These are phyloP conservation scores for Fereydounia khargensis DNA, from an alignment of 1,284 basidiomycete species.

Conservation along the genomic window DNA sequence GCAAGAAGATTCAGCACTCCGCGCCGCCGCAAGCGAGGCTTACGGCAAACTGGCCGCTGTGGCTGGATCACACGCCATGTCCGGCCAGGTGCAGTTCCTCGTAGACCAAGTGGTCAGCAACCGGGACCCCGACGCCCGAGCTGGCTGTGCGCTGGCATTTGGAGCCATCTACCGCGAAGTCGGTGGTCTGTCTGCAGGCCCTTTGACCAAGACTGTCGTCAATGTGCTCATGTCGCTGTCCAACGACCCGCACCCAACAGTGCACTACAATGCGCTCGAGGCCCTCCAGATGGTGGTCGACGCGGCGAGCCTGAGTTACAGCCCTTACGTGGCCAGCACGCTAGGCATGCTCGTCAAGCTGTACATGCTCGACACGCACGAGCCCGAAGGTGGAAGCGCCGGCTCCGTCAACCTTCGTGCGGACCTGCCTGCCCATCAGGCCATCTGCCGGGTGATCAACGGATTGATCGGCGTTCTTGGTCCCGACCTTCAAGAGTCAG, in stretches of 20 bases:
- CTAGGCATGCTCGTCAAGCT: constrained; percentile 87
- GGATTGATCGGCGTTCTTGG: constrained; percentile 90
- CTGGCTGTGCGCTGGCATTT: constrained; percentile 89
- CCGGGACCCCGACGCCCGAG: constrained; percentile 85
- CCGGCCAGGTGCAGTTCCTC: constrained; percentile 82
- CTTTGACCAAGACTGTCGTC: constrained; percentile 91
- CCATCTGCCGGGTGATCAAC: constrained; percentile 86
- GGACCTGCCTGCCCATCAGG: constrained; percentile 85
- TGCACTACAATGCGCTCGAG: constrained; percentile 87
- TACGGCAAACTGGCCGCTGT: constrained; percentile 83
- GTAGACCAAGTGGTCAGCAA: constrained; percentile 97
- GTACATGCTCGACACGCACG: constrained; percentile 87
- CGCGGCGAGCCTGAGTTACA: constrained; percentile 86
- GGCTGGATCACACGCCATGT: constrained; percentile 80
- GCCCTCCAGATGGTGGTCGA: constrained; percentile 85
- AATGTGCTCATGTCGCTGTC: constrained; percentile 93
- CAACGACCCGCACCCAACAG: constrained; percentile 92
- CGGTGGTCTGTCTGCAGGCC: constrained; percentile 87
- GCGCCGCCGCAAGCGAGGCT: constrained; percentile 80
- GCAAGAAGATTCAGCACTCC: constrained; percentile 74
- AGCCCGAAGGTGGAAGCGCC: constrained; percentile 85
- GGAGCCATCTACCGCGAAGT: constrained; percentile 91
- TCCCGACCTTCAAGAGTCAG: constrained; percentile 87
- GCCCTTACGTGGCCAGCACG: constrained; percentile 81
- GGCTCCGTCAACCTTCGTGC: constrained; percentile 77